Percentiles rank a stretch among this genome's conserved stretches.
These are phyloP conservation scores for Fusarium haematococcum DNA, from an alignment of 2,329 filamentous ascomycete species.

Conservation along the genomic window DNA sequence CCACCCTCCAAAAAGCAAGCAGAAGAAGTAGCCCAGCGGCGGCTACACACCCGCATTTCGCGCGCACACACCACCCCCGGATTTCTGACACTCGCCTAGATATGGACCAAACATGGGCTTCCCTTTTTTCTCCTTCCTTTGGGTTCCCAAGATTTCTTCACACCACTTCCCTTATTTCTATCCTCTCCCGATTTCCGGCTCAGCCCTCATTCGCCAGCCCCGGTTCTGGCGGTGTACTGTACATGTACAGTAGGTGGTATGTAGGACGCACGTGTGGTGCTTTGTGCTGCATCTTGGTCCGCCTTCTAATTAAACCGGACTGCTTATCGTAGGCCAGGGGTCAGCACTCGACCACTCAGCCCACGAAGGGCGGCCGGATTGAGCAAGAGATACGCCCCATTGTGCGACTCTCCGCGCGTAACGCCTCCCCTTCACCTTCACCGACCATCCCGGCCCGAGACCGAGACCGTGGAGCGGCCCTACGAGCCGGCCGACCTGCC, in stretches of 20 bases:
- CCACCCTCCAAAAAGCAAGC: slow-evolving; percentile 29
- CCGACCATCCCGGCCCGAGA: slow-evolving; percentile 37
- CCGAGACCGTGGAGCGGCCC: slow-evolving; percentile 17
- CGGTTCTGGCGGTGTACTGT: slow-evolving; percentile 39
- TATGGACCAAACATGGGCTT: slow-evolving; percentile 8
- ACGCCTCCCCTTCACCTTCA: slow-evolving; percentile 20
- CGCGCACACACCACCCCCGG: slow-evolving; percentile 37
- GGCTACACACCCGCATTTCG: slow-evolving; percentile 24
- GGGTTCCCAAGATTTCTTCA: slow-evolving; percentile 28
- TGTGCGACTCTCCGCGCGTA: slow-evolving; percentile 17
- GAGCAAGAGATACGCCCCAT: slow-evolving; percentile 12
- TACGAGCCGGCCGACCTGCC: neutral
- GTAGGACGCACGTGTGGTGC: slow-evolving; percentile 25
- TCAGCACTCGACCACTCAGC: slow-evolving; percentile 23
- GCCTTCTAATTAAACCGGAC: slow-evolving; percentile 15
- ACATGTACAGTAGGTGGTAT: slow-evolving; percentile 9
- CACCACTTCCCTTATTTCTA: slow-evolving; percentile 28
- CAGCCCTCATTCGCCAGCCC: slow-evolving; percentile 30
- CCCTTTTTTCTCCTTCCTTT: slow-evolving; percentile 27
- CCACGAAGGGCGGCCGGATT: slow-evolving; percentile 22
- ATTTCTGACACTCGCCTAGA: slow-evolving; percentile 25
- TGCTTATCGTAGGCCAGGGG: slow-evolving; percentile 28
- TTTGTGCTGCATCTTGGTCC: slow-evolving; percentile 19
- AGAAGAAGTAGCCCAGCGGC: slow-evolving; percentile 2
- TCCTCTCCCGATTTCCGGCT: slow-evolving; percentile 30